phyloP scores from a whole-genome alignment of 768 basidiomycete genomes.

The Cantharellus anzutake region DNA sequence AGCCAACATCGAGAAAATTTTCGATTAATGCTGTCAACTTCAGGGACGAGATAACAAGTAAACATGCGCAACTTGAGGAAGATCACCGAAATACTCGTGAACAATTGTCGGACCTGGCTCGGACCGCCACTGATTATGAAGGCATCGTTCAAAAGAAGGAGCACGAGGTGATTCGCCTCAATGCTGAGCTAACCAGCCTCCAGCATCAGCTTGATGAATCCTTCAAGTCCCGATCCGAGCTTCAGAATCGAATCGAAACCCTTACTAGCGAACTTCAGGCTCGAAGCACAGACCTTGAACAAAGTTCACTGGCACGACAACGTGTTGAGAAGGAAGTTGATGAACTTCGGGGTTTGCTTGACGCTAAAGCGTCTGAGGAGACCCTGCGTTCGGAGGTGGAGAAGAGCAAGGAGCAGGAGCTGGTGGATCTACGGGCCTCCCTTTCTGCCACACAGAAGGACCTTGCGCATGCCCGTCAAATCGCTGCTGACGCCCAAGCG shows the following conservation, averaged over 20 bases:
- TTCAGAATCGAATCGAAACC: constrained; percentile 50
- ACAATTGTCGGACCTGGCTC: constrained; percentile 59
- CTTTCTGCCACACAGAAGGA: constrained; percentile 43
- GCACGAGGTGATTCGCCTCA: constrained; percentile 37
- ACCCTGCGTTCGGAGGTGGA: constrained; percentile 67
- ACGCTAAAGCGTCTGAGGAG: constrained; percentile 75
- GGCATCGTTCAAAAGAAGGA: constrained; percentile 62
- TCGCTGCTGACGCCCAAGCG: constrained; percentile 44
- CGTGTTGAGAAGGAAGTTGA: constrained; percentile 73
- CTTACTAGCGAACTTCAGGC: constrained; percentile 41
- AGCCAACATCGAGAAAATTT: constrained; percentile 1
- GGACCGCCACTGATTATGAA: constrained; percentile 58
- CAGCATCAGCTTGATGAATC: constrained; percentile 35
- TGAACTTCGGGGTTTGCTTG: constrained; percentile 63
- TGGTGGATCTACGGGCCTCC: constrained; percentile 48
- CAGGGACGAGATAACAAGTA: constrained; percentile 47
- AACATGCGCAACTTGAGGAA: constrained; percentile 40
- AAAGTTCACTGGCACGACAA: constrained; percentile 25
- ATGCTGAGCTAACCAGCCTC: constrained; percentile 32
- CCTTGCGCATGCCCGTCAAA: constrained; percentile 41
- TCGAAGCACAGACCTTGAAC: constrained; percentile 36
- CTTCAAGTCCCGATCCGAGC: constrained; percentile 40
- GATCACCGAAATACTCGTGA: constrained; percentile 54
- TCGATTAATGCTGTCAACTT: not conserved
- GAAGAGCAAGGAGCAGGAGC: constrained; percentile 73